Percentiles rank a stretch among this genome's conserved stretches.
These are phyloP conservation scores for Syzygium aqueum DNA, from an alignment of 345 rosid species.

Conservation along the genomic window DNA sequence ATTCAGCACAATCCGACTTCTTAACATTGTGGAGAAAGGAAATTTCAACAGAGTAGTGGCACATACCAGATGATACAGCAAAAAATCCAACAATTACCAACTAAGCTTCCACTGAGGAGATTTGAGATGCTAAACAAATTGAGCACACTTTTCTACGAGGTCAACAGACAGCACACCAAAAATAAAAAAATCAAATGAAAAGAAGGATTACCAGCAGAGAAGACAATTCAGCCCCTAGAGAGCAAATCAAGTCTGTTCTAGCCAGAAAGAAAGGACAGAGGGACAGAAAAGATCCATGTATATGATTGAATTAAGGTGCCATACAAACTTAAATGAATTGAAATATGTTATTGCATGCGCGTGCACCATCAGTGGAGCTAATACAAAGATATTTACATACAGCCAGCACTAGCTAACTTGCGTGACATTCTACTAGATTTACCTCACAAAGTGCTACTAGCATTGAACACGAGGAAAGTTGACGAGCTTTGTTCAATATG, in stretches of 20 bases:
- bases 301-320: background rate
- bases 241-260: background rate
- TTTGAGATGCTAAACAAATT: background rate
- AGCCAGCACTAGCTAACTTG: background rate
- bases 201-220: background rate
- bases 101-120: background rate
- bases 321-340: background rate
- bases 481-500: slow-evolving; percentile 45
- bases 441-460: slow-evolving; percentile 91
- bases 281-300: background rate
- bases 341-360: background rate
- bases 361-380: background rate
- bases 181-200: background rate
- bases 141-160: background rate
- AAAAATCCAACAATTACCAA: background rate
- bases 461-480: slow-evolving; percentile 64
- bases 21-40: background rate
- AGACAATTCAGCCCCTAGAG: background rate
- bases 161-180: background rate
- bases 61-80: background rate
- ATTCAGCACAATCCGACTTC: background rate
- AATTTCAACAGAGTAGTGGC: background rate
- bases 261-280: background rate
- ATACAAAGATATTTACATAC: background rate
- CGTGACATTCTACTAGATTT: slow-evolving; percentile 1